Evolutionary conservation across 495 filamentous ascomycete species (phyloP).

Genomic region (Podospora sp.): DNA sequence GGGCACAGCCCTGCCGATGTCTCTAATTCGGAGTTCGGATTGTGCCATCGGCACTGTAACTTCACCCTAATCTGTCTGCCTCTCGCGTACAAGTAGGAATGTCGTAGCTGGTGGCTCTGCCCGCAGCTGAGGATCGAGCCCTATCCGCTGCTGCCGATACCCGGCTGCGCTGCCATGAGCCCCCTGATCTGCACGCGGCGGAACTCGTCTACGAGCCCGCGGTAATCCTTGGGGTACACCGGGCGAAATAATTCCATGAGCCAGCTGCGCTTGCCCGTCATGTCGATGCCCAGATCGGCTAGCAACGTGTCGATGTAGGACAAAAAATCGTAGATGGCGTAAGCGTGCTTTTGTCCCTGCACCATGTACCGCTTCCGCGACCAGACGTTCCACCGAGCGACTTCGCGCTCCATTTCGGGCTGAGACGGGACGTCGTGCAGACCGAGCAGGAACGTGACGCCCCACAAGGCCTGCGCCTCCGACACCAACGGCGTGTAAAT

Average conservation of each 20-base stretch:
- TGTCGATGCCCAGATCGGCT: conserved; percentile 27
- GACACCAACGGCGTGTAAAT: conserved; percentile 34
- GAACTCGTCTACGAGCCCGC: conserved; percentile 31
- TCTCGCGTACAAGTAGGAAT: too few relatives aligned
- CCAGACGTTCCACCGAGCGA: conserved; percentile 41
- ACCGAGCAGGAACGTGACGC: conserved; percentile 33
- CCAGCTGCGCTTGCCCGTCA: conserved; percentile 25
- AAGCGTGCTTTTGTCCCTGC: conserved; percentile 28
- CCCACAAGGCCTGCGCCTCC: conserved; percentile 37
- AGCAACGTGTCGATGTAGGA: conserved; percentile 28
- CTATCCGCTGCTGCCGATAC: background rate
- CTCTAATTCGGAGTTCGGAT: too few relatives aligned
- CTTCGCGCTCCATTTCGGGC: conserved; percentile 36
- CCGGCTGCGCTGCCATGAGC: background rate
- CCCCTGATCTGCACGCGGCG: conserved; percentile 7
- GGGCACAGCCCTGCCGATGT: too few relatives aligned
- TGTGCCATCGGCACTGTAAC: too few relatives aligned
- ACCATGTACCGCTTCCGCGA: conserved; percentile 40
- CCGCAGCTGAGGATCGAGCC: too few relatives aligned
- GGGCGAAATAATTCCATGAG: conserved; percentile 27
- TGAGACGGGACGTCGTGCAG: conserved; percentile 29
- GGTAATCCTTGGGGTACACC: conserved; percentile 26
- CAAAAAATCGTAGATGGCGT: conserved; percentile 36
- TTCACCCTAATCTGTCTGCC: background rate
- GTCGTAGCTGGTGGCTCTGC: too few relatives aligned